phyloP scores from a whole-genome alignment of 805 yeast genomes.

The Starmera quercuum region DNA sequence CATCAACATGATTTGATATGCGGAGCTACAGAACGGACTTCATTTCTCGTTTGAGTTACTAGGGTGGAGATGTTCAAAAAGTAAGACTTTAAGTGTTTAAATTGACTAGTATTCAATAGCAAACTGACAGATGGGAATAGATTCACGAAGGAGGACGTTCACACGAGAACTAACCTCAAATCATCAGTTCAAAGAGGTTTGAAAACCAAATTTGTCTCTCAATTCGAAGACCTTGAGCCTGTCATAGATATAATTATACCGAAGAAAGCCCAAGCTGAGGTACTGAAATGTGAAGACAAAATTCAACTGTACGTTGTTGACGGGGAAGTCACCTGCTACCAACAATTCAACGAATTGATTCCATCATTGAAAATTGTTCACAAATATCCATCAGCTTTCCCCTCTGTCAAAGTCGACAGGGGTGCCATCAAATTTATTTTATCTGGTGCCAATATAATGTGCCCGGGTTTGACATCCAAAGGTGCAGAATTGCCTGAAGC shows the following conservation, averaged over 20 bases:
- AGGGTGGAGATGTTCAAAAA: constrained; percentile 48
- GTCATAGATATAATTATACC: constrained; percentile 79
- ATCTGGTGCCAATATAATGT: constrained; percentile 97
- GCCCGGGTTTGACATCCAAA: constrained; percentile 84
- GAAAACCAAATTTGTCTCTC: constrained; percentile 62
- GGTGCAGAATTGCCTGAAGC: constrained; percentile 82
- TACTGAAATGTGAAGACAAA: constrained; percentile 85
- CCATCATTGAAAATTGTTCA: constrained; percentile 75
- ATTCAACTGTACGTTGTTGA: constrained; percentile 72
- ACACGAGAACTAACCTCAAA: constrained; percentile 85
- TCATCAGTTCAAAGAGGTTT: constrained; percentile 92
- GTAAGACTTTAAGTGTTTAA: constrained; percentile 8
- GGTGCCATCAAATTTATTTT: constrained; percentile 94
- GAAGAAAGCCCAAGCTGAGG: constrained; percentile 74
- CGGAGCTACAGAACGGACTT: too few relatives aligned
- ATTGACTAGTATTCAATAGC: too few relatives aligned
- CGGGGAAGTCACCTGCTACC: constrained; percentile 67
- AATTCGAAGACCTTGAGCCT: constrained; percentile 68
- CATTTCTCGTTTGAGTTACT: too few relatives aligned
- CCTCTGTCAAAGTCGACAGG: constrained; percentile 83
- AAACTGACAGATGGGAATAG: too few relatives aligned
- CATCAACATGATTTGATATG: too few relatives aligned
- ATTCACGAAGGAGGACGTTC: constrained; percentile 80
- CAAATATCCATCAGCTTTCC: constrained; percentile 76
- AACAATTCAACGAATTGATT: constrained; percentile 70